Evolutionary conservation across 2,329 filamentous ascomycete species (phyloP).

Genomic region (Alternaria consortialis): DNA sequence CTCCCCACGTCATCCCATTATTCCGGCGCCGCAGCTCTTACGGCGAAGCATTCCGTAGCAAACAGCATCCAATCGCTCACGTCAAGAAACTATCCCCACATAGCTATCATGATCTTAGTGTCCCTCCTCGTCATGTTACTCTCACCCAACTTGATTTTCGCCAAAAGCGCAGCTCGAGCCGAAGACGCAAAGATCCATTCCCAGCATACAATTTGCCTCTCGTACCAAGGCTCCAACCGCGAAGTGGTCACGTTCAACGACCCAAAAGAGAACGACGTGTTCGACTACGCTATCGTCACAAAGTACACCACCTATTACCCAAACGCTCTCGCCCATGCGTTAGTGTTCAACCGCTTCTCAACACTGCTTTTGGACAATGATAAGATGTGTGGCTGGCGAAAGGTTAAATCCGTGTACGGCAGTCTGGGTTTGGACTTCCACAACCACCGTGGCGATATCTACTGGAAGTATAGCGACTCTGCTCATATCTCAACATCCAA

Average conservation of each 20-base stretch:
- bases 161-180: not conserved
- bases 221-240: not conserved
- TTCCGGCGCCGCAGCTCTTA: slow-evolving; percentile 1
- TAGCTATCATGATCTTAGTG: not conserved
- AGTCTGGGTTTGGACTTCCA: not conserved
- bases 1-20: not conserved
- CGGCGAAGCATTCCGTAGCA: not conserved
- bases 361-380: not conserved
- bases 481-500: not conserved
- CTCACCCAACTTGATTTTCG: not conserved
- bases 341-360: not conserved
- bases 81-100: not conserved
- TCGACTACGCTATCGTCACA: slow-evolving; percentile 13
- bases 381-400: slow-evolving; percentile 14
- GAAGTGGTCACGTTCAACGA: accelerated
- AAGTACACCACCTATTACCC: slow-evolving; percentile 17
- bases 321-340: slow-evolving; percentile 3
- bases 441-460: slow-evolving; percentile 18
- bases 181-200: not conserved
- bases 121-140: not conserved
- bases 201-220: not conserved
- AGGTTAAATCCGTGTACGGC: slow-evolving; percentile 6
- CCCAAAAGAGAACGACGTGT: not conserved
- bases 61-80: not conserved
- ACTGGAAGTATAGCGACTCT: slow-evolving; percentile 10